phyloP scores from a whole-genome alignment of 768 basidiomycete genomes.

The Phylloporus rhodoxanthus region DNA sequence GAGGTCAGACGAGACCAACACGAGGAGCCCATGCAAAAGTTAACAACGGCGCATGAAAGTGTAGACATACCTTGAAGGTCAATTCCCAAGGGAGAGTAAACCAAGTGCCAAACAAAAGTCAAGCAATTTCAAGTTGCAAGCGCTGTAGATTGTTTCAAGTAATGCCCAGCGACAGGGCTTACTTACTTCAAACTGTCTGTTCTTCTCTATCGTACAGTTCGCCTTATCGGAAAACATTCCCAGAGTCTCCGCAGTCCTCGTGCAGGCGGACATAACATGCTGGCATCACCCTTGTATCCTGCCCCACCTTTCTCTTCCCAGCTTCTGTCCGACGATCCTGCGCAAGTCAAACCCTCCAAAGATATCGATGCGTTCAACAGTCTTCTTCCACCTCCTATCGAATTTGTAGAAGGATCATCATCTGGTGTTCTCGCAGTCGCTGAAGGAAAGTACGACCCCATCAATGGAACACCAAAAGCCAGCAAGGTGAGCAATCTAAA shows the following conservation, averaged over 20 bases:
- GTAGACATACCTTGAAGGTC: too few relatives aligned
- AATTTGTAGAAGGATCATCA: conserved; percentile 81
- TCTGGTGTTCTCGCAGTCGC: conserved; percentile 65
- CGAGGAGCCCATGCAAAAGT: too few relatives aligned
- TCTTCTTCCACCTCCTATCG: conserved; percentile 73
- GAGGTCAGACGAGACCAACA: too few relatives aligned
- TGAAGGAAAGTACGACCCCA: conserved; percentile 76
- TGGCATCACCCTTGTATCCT: conserved; percentile 60
- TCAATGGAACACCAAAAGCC: conserved; percentile 61
- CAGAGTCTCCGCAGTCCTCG: conserved; percentile 3
- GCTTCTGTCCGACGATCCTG: conserved; percentile 44
- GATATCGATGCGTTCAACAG: conserved; percentile 73
- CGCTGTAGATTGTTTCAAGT: too few relatives aligned
- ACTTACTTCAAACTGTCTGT: conserved; percentile 11
- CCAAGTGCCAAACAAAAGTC: neutral
- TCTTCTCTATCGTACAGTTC: conserved; percentile 8
- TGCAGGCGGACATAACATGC: conserved; percentile 41
- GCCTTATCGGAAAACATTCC: conserved; percentile 4
- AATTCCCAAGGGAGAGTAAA: too few relatives aligned
- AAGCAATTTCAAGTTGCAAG: neutral
- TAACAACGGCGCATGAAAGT: too few relatives aligned
- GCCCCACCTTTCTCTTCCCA: conserved; percentile 46
- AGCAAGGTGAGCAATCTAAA: conserved; percentile 38
- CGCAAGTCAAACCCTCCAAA: conserved; percentile 59
- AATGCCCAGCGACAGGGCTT: neutral